Evolutionary conservation across 441 rosid genomes (phyloP).

Genomic region (Flueggea neowawraea): DNA sequence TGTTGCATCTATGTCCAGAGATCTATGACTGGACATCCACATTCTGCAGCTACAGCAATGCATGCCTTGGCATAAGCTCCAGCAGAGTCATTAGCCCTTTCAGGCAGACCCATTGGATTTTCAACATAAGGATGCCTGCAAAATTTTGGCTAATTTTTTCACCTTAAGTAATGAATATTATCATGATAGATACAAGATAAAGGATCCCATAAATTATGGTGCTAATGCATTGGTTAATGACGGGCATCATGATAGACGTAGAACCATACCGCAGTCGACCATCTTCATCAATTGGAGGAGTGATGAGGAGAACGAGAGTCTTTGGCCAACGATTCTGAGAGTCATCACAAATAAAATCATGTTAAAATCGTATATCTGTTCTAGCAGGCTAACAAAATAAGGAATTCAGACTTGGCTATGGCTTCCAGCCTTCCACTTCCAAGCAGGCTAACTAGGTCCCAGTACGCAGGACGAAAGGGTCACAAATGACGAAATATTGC

Average conservation of each 20-base stretch:
- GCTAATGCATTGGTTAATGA: too few species aligned
- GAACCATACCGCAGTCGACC: conserved; percentile 59
- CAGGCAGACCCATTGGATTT: conserved; percentile 58
- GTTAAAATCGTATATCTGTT: too few species aligned
- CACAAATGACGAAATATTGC: too few species aligned
- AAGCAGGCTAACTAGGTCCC: too few species aligned
- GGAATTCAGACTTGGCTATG: too few species aligned
- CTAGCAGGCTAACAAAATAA: too few species aligned
- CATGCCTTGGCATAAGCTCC: conserved; percentile 69
- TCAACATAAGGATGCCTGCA: conserved; percentile 62
- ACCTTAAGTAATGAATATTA: too few species aligned
- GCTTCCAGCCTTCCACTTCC: too few species aligned
- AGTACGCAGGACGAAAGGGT: too few species aligned
- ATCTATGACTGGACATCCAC: conserved; percentile 47
- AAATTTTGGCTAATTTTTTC: background rate
- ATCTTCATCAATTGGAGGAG: conserved; percentile 85
- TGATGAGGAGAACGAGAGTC: conserved; percentile 50
- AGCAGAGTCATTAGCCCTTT: conserved; percentile 82
- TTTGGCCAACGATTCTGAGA: conserved; percentile 64
- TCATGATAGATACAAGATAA: too few species aligned
- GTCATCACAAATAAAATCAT: background rate
- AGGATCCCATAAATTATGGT: too few species aligned
- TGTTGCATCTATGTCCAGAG: conserved; percentile 83
- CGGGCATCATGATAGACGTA: background rate
- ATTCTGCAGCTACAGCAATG: conserved; percentile 43